Evolutionary conservation across 192 early-diverging fungal genomes (phyloP).

Genomic region (Backusella tuberculispora): DNA sequence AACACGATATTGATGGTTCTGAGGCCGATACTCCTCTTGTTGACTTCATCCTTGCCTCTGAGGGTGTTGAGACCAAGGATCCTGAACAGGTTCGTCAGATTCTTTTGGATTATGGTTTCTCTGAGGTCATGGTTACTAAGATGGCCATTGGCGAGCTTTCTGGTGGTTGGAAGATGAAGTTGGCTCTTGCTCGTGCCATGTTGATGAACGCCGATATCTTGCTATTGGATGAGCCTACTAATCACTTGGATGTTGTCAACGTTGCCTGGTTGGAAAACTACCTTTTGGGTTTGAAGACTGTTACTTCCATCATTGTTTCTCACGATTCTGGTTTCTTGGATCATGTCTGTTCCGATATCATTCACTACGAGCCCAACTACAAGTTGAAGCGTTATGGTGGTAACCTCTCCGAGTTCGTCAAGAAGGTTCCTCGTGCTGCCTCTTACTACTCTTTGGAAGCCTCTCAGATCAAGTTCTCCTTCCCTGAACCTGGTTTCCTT

Average conservation of each 20-base stretch:
- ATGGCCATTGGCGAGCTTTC: slow-evolving; percentile 77
- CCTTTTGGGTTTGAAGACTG: slow-evolving; percentile 67
- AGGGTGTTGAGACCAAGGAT: slow-evolving; percentile 60
- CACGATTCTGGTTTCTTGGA: slow-evolving; percentile 89
- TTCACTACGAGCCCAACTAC: slow-evolving; percentile 74
- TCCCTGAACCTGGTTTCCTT: slow-evolving; percentile 77
- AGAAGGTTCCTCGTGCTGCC: slow-evolving; percentile 72
- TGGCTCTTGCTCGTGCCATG: slow-evolving; percentile 84
- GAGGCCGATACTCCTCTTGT: too few relatives aligned
- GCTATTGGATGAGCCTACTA: slow-evolving; percentile 83
- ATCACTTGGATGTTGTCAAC: too few relatives aligned
- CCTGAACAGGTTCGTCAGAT: slow-evolving; percentile 47
- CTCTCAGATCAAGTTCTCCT: slow-evolving; percentile 63
- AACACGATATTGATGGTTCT: slow-evolving; percentile 75
- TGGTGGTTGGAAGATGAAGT: slow-evolving; percentile 91
- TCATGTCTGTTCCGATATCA: slow-evolving; percentile 79
- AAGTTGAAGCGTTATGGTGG: slow-evolving; percentile 82
- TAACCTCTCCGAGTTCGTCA: slow-evolving; percentile 82
- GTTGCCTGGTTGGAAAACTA: slow-evolving; percentile 70
- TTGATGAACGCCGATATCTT: slow-evolving; percentile 84
- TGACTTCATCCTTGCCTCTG: slow-evolving; percentile 66
- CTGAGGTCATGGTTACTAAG: slow-evolving; percentile 60
- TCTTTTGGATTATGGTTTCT: slow-evolving; percentile 71
- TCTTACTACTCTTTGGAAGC: slow-evolving; percentile 79
- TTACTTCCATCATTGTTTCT: slow-evolving; percentile 84